These are phyloP conservation scores for Metschnikowia aberdeeniae DNA, from an alignment of 805 yeast species.

Conservation along the genomic window DNA sequence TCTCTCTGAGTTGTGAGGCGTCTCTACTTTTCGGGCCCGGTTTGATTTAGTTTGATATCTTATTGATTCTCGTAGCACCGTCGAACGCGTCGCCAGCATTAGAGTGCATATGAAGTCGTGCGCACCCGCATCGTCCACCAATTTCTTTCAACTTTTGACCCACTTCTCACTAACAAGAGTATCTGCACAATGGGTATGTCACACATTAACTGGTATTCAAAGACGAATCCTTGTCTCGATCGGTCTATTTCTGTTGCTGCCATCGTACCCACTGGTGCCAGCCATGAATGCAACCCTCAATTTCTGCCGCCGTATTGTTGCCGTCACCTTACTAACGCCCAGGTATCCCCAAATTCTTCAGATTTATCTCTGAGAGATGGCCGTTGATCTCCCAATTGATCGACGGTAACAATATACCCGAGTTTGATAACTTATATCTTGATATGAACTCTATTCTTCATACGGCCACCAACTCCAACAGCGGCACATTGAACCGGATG, in stretches of 20 bases:
- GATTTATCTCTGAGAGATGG: constrained; percentile 98
- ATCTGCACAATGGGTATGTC: constrained; percentile 11
- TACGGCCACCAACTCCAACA: constrained; percentile 83
- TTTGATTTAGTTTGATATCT: not conserved
- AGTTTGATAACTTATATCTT: constrained; percentile 88
- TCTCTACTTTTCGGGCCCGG: not conserved
- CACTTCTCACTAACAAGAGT: not conserved
- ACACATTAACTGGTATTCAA: not conserved
- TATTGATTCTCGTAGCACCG: not conserved
- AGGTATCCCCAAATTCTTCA: constrained; percentile 96
- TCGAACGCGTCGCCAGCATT: not conserved
- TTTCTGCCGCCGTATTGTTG: no score
- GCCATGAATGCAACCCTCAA: no score
- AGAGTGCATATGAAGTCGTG: constrained; percentile 5
- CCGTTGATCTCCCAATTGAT: constrained; percentile 87
- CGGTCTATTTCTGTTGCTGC: not conserved
- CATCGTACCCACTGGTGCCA: not conserved
- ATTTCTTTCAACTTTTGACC: not conserved
- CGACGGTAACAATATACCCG: constrained; percentile 80
- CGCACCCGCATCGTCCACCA: constrained; percentile 6
- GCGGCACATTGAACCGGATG: constrained; percentile 55
- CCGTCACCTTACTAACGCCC: constrained; percentile 5
- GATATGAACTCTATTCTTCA: constrained; percentile 98
- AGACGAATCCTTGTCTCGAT: not conserved
- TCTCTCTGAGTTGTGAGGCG: no score